Evolutionary conservation across 345 rosid species (phyloP), one percentile per base, ranked within the genome.

Genomic region (Pseudoturritis turrita): DNA sequence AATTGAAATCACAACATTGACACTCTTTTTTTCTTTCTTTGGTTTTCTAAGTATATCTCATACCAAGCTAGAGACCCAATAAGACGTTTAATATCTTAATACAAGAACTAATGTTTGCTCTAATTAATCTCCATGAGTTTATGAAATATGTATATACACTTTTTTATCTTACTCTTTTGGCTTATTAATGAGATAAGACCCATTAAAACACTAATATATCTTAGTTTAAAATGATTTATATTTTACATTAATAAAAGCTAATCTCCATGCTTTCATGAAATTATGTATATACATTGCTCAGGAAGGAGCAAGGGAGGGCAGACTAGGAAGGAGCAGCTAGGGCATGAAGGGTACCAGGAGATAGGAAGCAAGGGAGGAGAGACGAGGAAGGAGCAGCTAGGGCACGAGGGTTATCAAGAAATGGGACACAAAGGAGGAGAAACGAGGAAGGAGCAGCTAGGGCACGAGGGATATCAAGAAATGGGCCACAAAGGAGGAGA

Each of bases 351-450:
- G 31, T 87, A 87, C 17, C 72, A 81, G 53, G 79, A 87, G 60
- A 54, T 85, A 58, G 89, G 90, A 8, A 70, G 71, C 49, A 73
- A 71, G 47, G 89, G 88, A 46, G 90, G 90, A 25, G 78, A 83
- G 55, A 68, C 86, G 0, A 79, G 96, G 76, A 89, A 69, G 81
- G 88, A 84, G 8, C 92, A 89, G 82, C 5, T 89, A 4, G 91
- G 97, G 3, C 49, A 36, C 1, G 97, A 86, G 65, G 97, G 96
- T 26, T 91, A 91, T 25, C 79, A 81, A 13, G 84, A 89, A 50
- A 87, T 89, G 85, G 93, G 96, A 0, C 73, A 76, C 67, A 79
- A 79, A 6, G 87, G 86, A 70, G 90, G 89, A 33, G 83, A 83
- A 28, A 54, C 80, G 0, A 79, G 92, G 74, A 89, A 36, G 67